Evolutionary conservation across 2,329 filamentous ascomycete species (phyloP), one percentile per base, ranked within the genome.

Genomic region (Xylaria polymorpha): DNA sequence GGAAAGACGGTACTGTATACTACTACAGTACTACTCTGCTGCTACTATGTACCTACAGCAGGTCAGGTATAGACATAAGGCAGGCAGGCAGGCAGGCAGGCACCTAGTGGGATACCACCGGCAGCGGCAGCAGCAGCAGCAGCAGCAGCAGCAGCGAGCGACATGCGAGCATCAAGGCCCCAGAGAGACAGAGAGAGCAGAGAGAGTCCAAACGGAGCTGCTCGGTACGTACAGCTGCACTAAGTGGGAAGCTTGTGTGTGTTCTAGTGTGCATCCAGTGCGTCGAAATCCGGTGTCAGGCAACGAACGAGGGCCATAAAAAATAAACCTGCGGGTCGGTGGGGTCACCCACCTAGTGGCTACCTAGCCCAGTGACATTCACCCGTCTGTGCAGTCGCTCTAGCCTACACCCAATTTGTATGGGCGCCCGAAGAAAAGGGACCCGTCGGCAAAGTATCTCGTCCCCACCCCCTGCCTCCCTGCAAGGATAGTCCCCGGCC

Each of bases 281-380:
- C 53, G 43, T 57, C 44, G 61, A 58, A 44, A 57, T 20, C 53
- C 51, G 61, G 61, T 64, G 61, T 64, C 61, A 68, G 59, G 58
- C 66, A 39, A 63, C 59, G 44, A 64, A 57, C 46, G 20, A 61
- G 25, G 15, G 8, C 37, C 50, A 44, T 32, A 29, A 46, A 60
- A 62, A 67, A 65, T 65, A 61, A 67, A 71, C 62, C 70, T 58
- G 64, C 64, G 66, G 65, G 66, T 43, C 22, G 59, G 61, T 56
- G 70, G 55, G 62, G 65, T 14, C 51, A n/a, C 50, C n/a, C n/a
- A n/a, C n/a, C n/a, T 69, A 69, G 63, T 39, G 37, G n/a, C n/a
- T n/a, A n/a, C n/a, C 48, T 51, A 59, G 66, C 46, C 15, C 32
- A 15, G 67, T 53, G 67, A 72, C 70, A 62, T 67, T 18, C 14